Evolutionary conservation across 2,329 filamentous ascomycete genomes (phyloP), one percentile per base, ranked within the genome.

Genomic region (Malbranchea zuffiana): DNA sequence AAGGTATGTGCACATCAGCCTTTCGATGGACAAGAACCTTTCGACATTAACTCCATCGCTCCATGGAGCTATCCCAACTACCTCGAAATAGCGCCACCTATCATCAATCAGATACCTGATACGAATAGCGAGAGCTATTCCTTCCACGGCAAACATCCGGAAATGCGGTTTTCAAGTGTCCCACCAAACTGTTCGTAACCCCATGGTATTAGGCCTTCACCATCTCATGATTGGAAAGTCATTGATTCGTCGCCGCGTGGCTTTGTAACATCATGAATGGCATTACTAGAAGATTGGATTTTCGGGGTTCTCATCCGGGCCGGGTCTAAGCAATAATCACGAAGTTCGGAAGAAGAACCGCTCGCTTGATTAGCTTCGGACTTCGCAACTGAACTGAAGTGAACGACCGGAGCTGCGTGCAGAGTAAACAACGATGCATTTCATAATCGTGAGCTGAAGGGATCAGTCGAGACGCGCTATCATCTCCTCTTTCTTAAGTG

Each of bases 391-490:
- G 29, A 24, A 28, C 19, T 39, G 11, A 29, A 20, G 18, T 29
- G 19, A 34, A 29, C 6, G 30, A 12, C 17, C 25, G 18, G 30
- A 34, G 36, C 32, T 10, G 36, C 38, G 46, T 51, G 53, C 50
- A 47, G 44, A 47, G 46, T 46, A 50, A 56, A 55, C 50, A 57
- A 47, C 55, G 50, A 47, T 61, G 45, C 50, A 52, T 46, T 52
- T 62, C 56, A 49, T 59, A 47, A 56, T 43, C 48, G 47, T 44
- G 25, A 45, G 44, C 45, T 43, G 45, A 31, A 40, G 27, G 35
- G 57, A 63, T 87, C 81, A 98, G 67, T 98, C 90, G 63, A 98
- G 72, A 63, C 87, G 85, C 42, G 90, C 90, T 68, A 94, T 84
- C 90, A 98, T 96, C 61, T 95, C 85, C 54, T 90, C 81, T 70